Conservation (phyloP, 2,329 filamentous ascomycete genomes). For the Hypoxylon sp. region DNA sequence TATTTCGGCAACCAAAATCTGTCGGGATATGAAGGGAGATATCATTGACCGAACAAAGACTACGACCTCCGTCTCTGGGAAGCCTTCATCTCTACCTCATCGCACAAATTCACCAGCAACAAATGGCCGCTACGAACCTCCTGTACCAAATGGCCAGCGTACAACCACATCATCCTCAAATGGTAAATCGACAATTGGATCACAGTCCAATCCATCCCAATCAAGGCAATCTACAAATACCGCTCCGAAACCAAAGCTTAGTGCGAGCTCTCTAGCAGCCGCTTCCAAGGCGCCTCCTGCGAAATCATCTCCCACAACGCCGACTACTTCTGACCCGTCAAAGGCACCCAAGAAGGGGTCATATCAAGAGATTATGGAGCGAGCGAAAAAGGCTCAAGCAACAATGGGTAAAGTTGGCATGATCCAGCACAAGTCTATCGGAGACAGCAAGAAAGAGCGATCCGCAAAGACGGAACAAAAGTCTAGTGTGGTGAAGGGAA, state of each 20-base stretch:
- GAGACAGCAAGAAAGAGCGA: constrained; percentile 72
- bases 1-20: constrained; percentile 50
- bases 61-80: constrained; percentile 46
- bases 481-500: constrained; percentile 54
- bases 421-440: constrained; percentile 81
- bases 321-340: constrained; percentile 50
- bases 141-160: constrained; percentile 45
- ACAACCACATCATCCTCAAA: constrained; percentile 40
- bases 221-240: constrained; percentile 43
- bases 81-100: constrained; percentile 51
- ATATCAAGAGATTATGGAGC: constrained; percentile 80
- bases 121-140: constrained; percentile 50
- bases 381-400: constrained; percentile 76
- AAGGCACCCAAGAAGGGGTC: constrained; percentile 77
- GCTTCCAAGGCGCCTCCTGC: constrained; percentile 46
- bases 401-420: constrained; percentile 74
- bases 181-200: constrained; percentile 33
- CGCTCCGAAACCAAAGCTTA: constrained; percentile 46
- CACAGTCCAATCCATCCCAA: constrained; percentile 31
- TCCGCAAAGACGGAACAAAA: constrained; percentile 62
- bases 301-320: constrained; percentile 51
- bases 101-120: constrained; percentile 48
- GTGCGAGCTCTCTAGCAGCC: constrained; percentile 31
- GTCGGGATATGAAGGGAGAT: constrained; percentile 48
- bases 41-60: constrained; percentile 46